Evolutionary conservation across 352 stramenopile species (phyloP).

Genomic region (Pythium aphanidermatum): DNA sequence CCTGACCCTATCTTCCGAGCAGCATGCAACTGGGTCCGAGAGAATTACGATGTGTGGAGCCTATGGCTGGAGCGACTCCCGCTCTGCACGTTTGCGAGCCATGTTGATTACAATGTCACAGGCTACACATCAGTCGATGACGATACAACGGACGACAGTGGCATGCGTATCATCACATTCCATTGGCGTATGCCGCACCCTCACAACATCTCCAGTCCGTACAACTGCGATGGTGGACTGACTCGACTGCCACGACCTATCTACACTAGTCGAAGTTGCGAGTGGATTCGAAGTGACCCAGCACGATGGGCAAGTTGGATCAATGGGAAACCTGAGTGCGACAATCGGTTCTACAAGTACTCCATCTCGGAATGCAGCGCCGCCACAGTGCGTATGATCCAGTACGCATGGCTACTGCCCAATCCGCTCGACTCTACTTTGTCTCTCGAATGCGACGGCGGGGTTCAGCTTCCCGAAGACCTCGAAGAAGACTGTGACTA

Average conservation of each 20-base stretch:
- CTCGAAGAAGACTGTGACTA: conserved; percentile 28
- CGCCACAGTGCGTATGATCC: conserved; percentile 13
- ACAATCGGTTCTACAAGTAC: conserved; percentile 35
- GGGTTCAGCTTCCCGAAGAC: conserved; percentile 14
- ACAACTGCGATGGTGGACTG: conserved; percentile 38
- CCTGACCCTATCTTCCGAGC: conserved; percentile 19
- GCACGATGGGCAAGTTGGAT: conserved; percentile 36
- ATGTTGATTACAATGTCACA: conserved; percentile 24
- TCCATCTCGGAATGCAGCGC: conserved; percentile 19
- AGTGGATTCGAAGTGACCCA: conserved; percentile 13
- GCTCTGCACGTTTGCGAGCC: conserved; percentile 16
- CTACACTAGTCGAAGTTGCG: conserved; percentile 29
- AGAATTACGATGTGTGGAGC: conserved; percentile 26
- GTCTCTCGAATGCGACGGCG: conserved; percentile 34
- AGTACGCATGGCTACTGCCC: conserved; percentile 40
- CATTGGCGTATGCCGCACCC: conserved; percentile 28
- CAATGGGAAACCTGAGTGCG: too few relatives aligned
- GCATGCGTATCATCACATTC: conserved; percentile 29
- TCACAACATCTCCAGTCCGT: conserved; percentile 21
- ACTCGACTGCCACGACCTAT: conserved; percentile 20
- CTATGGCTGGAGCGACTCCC: conserved; percentile 20
- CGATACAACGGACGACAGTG: neutral
- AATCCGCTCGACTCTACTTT: conserved; percentile 6
- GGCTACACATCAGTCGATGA: conserved; percentile 31
- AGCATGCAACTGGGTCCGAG: conserved; percentile 27